Evolutionary conservation across 495 filamentous ascomycete genomes (phyloP).

Genomic region (Penicillium coffeae): DNA sequence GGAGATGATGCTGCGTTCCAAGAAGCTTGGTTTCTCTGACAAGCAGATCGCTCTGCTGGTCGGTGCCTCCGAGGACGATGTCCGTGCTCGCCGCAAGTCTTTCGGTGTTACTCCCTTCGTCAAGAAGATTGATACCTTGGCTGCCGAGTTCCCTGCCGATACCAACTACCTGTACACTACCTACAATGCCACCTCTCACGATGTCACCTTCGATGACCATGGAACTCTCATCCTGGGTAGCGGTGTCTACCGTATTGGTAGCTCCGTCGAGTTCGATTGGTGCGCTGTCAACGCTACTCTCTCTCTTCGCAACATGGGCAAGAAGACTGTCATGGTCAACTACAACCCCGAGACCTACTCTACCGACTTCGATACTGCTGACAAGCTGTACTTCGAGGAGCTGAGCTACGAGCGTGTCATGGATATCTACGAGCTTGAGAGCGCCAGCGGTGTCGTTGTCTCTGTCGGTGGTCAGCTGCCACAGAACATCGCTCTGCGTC

Average conservation of each 20-base stretch:
- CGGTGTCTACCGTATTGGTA: slow-evolving; percentile 95
- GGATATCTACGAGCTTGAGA: slow-evolving; percentile 97
- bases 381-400: slow-evolving; percentile 95
- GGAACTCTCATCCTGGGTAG: slow-evolving; percentile 85
- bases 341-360: slow-evolving; percentile 86
- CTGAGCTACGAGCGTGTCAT: slow-evolving; percentile 95
- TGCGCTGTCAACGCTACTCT: slow-evolving; percentile 92
- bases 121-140: slow-evolving; percentile 97
- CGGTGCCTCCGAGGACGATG: slow-evolving; percentile 80
- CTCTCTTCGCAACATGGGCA: slow-evolving; percentile 80
- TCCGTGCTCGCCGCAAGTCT: slow-evolving; percentile 76
- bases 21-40: slow-evolving; percentile 97
- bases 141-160: slow-evolving; percentile 95
- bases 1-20: slow-evolving; percentile 81
- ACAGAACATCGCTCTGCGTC: slow-evolving; percentile 91
- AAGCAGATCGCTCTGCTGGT: slow-evolving; percentile 90
- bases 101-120: slow-evolving; percentile 88
- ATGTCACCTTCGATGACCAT: slow-evolving; percentile 93
- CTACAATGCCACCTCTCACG: slow-evolving; percentile 94
- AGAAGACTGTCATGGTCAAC: slow-evolving; percentile 99
- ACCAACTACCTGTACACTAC: slow-evolving; percentile 98
- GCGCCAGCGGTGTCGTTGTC: slow-evolving; percentile 83
- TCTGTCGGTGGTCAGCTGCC: slow-evolving; percentile 94
- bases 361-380: slow-evolving; percentile 93
- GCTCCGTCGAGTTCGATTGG: slow-evolving; percentile 98